These are phyloP conservation scores for Linnemannia hyalina DNA, from an alignment of 192 early-diverging fungal genomes.

Conservation along the genomic window DNA sequence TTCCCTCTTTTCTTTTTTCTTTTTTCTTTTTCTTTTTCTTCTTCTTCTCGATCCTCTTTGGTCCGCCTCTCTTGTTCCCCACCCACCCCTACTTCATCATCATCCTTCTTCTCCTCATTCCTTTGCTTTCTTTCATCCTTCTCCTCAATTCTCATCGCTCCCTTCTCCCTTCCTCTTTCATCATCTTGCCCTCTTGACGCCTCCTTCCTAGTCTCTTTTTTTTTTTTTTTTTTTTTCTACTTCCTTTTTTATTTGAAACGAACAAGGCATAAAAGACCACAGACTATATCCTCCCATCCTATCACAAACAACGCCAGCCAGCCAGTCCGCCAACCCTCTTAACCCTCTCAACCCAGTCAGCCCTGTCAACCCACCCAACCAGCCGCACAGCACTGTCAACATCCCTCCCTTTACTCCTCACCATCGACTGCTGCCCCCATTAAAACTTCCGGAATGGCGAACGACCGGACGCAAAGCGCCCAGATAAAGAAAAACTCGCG, in stretches of 20 bases:
- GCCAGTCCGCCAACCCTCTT: background rate
- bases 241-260: background rate
- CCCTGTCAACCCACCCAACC: background rate
- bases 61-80: constrained; percentile 2
- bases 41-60: constrained; percentile 4
- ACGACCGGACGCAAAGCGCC: constrained; percentile 51
- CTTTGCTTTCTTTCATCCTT: background rate
- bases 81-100: background rate
- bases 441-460: constrained; percentile 26
- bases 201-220: constrained; percentile 4
- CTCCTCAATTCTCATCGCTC: background rate
- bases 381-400: background rate
- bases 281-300: background rate
- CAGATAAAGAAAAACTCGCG: constrained; percentile 54
- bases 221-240: background rate
- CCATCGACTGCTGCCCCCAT: background rate
- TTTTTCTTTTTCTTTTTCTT: background rate
- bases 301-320: background rate
- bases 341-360: background rate
- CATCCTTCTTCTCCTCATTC: background rate
- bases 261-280: background rate
- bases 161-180: background rate
- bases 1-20: no score
- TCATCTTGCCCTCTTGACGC: background rate
- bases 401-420: background rate